Conservation (phyloP, 2,329 filamentous ascomycete species). For the Fusarium chuoi region DNA sequence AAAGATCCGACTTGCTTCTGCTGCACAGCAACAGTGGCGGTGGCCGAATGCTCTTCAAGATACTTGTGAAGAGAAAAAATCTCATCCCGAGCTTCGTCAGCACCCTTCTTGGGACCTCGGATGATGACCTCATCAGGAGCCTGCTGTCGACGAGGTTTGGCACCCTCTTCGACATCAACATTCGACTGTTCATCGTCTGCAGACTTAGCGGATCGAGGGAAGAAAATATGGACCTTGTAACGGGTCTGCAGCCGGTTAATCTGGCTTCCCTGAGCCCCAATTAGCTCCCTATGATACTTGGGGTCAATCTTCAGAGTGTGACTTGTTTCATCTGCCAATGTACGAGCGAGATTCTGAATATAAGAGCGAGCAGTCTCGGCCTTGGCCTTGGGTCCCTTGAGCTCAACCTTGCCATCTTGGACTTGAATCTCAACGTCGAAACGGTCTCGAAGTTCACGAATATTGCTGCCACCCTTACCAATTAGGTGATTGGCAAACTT, state of each 20-base stretch:
- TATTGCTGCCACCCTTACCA: slow-evolving; percentile 74
- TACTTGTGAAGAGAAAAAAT: slow-evolving; percentile 90
- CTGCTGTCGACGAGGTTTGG: slow-evolving; percentile 76
- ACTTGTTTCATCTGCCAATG: slow-evolving; percentile 90
- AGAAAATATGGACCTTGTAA: slow-evolving; percentile 95
- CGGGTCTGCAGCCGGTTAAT: slow-evolving; percentile 93
- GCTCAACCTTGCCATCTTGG: slow-evolving; percentile 91
- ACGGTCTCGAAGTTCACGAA: slow-evolving; percentile 72
- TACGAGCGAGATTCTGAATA: slow-evolving; percentile 81
- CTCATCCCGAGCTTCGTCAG: slow-evolving; percentile 91
- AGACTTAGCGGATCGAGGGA: slow-evolving; percentile 75
- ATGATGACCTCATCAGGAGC: slow-evolving; percentile 88
- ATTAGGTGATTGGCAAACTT: slow-evolving; percentile 90
- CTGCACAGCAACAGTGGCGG: slow-evolving; percentile 82
- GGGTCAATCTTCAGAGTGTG: slow-evolving; percentile 90
- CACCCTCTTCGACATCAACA: slow-evolving; percentile 76
- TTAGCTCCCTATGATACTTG: slow-evolving; percentile 93
- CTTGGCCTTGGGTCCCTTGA: slow-evolving; percentile 96
- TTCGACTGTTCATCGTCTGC: slow-evolving; percentile 75
- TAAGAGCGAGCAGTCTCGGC: slow-evolving; percentile 86
- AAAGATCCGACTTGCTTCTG: slow-evolving; percentile 93
- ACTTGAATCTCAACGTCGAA: slow-evolving; percentile 85
- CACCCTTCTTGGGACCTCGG: slow-evolving; percentile 91
- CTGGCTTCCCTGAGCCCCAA: slow-evolving; percentile 86
- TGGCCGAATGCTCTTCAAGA: slow-evolving; percentile 86